A percentile compares a stretch with the other conserved stretches of the same genome.
These are phyloP conservation scores for Monsonia emarginata DNA, from an alignment of 441 rosid genomes.

Conservation along the genomic window DNA sequence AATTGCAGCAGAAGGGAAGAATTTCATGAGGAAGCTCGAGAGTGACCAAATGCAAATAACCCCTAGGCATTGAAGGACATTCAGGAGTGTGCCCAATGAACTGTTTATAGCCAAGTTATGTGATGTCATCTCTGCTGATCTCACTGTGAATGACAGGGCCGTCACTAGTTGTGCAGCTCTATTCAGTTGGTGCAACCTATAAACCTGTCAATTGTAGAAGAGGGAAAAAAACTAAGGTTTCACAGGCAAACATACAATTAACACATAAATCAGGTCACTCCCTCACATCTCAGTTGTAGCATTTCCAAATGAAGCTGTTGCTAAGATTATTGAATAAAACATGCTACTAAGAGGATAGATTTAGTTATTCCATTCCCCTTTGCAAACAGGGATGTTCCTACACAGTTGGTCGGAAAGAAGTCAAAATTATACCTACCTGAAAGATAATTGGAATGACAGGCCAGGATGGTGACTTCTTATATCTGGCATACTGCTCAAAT, in stretches of 20 bases:
- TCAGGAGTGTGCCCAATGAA: conserved; percentile 70
- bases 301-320: not conserved
- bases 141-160: conserved; percentile 76
- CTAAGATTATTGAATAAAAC: not conserved
- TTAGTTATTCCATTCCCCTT: not conserved
- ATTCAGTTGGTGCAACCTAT: conserved; percentile 90
- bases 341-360: not conserved
- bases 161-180: conserved; percentile 91
- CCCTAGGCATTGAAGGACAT: conserved; percentile 83
- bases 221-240: conserved; percentile 5
- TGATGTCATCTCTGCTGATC: conserved; percentile 74
- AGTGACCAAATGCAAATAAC: conserved; percentile 91
- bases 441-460: conserved; percentile 70
- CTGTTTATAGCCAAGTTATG: conserved; percentile 81
- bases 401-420: not conserved
- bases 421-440: conserved; percentile 44
- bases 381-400: not conserved
- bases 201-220: conserved; percentile 50
- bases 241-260: not conserved
- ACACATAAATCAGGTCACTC: not conserved
- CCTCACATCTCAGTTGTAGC: not conserved
- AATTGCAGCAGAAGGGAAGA: conserved; percentile 34
- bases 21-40: conserved; percentile 82
- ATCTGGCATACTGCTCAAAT: conserved; percentile 76
- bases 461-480: conserved; percentile 64